phyloP scores from a whole-genome alignment of 169 alveolate species.

The Plasmodium gonderi region DNA sequence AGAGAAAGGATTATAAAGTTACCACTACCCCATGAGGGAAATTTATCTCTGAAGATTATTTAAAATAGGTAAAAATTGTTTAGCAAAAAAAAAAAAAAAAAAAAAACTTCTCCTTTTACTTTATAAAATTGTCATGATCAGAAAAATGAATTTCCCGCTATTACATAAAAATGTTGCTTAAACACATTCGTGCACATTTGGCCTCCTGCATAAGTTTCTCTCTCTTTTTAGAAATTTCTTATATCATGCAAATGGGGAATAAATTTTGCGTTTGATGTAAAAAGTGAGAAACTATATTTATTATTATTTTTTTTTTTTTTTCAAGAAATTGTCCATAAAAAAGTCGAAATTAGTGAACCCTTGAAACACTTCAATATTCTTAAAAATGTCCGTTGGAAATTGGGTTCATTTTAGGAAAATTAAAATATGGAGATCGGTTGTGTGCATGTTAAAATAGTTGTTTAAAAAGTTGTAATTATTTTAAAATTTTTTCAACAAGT shows the following conservation, averaged over 20 bases:
- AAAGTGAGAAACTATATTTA: not conserved
- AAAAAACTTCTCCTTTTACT: not conserved
- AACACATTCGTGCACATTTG: not conserved
- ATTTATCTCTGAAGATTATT: not conserved
- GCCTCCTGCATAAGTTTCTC: not conserved
- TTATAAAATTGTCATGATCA: not conserved
- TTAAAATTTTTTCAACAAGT: not conserved
- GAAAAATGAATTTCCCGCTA: not conserved
- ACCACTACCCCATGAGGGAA: not conserved
- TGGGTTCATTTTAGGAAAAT: not conserved
- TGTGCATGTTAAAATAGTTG: not conserved
- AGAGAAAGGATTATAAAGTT: not conserved
- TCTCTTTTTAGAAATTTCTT: no score
- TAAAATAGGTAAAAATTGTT: not conserved
- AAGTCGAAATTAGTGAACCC: not conserved
- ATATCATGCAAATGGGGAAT: not conserved
- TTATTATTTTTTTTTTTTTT: no score
- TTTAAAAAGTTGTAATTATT: not conserved
- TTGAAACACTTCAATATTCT: no score
- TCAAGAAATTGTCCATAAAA: not conserved
- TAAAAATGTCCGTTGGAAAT: not conserved
- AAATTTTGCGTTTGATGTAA: not conserved
- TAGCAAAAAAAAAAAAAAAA: no score
- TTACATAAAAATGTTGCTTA: not conserved
- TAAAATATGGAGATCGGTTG: not conserved